phyloP scores from a whole-genome alignment of 129 eudicot genomes.

The Saussurea involucrata region DNA sequence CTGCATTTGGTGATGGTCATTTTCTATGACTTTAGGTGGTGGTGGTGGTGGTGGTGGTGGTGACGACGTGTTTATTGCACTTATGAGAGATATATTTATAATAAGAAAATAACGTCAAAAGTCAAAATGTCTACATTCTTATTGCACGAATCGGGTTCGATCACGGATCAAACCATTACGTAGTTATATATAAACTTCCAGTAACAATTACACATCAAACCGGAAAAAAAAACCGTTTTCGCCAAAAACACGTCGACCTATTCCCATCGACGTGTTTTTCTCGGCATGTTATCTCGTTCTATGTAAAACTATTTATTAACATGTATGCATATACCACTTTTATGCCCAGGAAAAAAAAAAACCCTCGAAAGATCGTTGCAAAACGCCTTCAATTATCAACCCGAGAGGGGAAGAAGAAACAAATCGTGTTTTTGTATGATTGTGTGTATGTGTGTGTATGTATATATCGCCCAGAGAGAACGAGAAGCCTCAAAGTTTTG shows the following conservation, averaged over 20 bases:
- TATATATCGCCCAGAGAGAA: background rate
- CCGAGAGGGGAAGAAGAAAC: slow-evolving; percentile 4
- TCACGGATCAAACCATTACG: background rate
- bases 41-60: too few species aligned
- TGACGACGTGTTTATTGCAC: too few species aligned
- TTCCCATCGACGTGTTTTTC: slow-evolving; percentile 10
- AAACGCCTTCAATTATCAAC: slow-evolving; percentile 19
- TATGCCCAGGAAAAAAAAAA: slow-evolving; percentile 4
- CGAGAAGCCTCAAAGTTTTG: slow-evolving; percentile 4
- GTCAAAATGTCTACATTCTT: background rate
- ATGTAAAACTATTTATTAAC: slow-evolving; percentile 28
- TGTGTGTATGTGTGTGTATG: slow-evolving; percentile 3
- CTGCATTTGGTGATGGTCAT: too few species aligned
- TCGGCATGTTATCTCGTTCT: slow-evolving; percentile 16
- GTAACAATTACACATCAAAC: slow-evolving; percentile 11
- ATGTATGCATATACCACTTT: slow-evolving; percentile 8
- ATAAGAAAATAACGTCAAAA: background rate
- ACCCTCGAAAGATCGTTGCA: background rate
- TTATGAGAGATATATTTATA: too few species aligned
- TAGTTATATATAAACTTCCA: slow-evolving; percentile 14
- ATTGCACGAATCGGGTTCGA: slow-evolving; percentile 6
- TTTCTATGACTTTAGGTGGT: too few species aligned
- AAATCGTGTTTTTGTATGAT: background rate
- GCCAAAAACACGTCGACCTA: slow-evolving; percentile 11
- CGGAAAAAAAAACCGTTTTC: background rate